These are phyloP conservation scores for Collybia nuda DNA, from an alignment of 768 basidiomycete genomes.

Conservation along the genomic window DNA sequence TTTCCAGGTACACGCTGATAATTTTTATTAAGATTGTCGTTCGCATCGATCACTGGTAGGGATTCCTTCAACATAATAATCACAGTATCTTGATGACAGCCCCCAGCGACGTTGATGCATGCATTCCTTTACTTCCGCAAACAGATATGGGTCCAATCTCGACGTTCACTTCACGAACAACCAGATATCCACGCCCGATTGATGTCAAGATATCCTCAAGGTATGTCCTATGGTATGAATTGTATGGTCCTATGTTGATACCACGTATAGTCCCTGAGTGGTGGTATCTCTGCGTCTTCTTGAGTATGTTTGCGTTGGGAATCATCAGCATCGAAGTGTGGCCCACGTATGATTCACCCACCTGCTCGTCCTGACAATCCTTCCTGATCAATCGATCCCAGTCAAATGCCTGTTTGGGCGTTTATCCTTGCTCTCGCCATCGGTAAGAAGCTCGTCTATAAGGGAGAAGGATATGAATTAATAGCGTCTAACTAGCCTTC, in stretches of 20 bases:
- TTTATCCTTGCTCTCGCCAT: slow-evolving; percentile 70
- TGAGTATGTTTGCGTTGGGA: slow-evolving; percentile 66
- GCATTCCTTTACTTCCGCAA: slow-evolving; percentile 74
- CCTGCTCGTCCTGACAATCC: background rate
- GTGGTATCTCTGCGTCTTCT: slow-evolving; percentile 78
- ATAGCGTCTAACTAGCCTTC: slow-evolving; percentile 32
- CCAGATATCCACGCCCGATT: slow-evolving; percentile 86
- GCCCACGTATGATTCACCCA: slow-evolving; percentile 34
- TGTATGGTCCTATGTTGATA: background rate
- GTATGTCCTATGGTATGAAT: background rate
- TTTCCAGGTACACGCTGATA: background rate
- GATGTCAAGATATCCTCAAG: slow-evolving; percentile 71
- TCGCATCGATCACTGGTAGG: slow-evolving; percentile 65
- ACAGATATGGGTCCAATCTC: slow-evolving; percentile 71
- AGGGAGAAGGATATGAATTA: slow-evolving; percentile 15
- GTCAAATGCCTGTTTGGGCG: slow-evolving; percentile 39
- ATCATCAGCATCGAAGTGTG: slow-evolving; percentile 69
- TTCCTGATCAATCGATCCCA: slow-evolving; percentile 29
- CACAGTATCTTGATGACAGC: background rate
- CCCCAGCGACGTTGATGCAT: slow-evolving; percentile 60
- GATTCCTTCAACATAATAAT: too few species aligned
- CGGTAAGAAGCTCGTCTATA: slow-evolving; percentile 27
- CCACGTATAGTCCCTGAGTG: slow-evolving; percentile 59
- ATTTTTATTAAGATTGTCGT: slow-evolving; percentile 45
- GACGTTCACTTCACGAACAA: slow-evolving; percentile 72